A percentile compares a stretch with the other conserved stretches of the same genome.
Conservation (phyloP, 148 eudicot genomes). For the Chenopodium quinoa region DNA sequence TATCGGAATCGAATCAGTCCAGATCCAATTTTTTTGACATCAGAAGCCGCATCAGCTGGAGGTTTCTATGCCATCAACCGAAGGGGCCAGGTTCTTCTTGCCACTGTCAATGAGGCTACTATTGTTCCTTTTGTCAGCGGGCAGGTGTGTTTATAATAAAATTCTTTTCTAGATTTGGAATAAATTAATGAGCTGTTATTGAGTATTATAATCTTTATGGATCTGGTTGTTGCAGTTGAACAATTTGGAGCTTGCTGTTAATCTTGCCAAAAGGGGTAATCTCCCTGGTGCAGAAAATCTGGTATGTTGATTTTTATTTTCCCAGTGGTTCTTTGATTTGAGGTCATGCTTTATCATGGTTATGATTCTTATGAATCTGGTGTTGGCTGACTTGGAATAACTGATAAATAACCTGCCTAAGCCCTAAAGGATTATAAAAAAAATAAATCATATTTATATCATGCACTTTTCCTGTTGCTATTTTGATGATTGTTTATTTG, state of each 20-base stretch:
- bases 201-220: neutral
- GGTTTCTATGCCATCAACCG: constrained; percentile 96
- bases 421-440: neutral
- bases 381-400: neutral
- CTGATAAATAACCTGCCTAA: neutral
- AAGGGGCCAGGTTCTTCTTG: constrained; percentile 91
- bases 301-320: constrained; percentile 34
- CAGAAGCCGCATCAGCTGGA: constrained; percentile 88
- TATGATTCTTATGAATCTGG: neutral
- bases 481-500: neutral
- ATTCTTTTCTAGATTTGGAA: neutral
- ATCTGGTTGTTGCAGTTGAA: constrained; percentile 59
- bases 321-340: neutral
- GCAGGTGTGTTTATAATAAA: constrained; percentile 48
- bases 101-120: constrained; percentile 88
- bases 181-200: neutral
- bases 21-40: constrained; percentile 92
- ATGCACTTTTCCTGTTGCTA: neutral
- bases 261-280: constrained; percentile 97
- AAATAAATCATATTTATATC: neutral
- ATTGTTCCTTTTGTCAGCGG: constrained; percentile 95
- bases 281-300: constrained; percentile 98
- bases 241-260: constrained; percentile 97
- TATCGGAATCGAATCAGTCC: constrained; percentile 96
- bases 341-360: neutral